Percentiles rank a stretch among this genome's conserved stretches.
Evolutionary conservation across 2,329 filamentous ascomycete species (phyloP).

Genomic region (Zymoseptoria brevis): DNA sequence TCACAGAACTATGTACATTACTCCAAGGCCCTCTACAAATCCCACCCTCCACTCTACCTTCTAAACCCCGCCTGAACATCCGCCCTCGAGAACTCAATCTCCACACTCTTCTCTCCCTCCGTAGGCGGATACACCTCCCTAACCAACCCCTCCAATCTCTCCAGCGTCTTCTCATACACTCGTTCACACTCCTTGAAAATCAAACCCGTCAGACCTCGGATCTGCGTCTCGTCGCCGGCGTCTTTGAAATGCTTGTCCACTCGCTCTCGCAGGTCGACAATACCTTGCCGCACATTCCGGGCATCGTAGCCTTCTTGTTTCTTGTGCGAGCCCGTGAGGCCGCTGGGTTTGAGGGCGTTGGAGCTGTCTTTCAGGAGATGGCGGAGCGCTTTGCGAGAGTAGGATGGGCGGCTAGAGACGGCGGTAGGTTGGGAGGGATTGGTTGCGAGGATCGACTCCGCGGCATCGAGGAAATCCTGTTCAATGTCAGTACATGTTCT

Average conservation of each 20-base stretch:
- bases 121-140: slow-evolving; percentile 35
- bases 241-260: slow-evolving; percentile 98
- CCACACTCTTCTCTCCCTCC: slow-evolving; percentile 36
- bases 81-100: slow-evolving; percentile 31
- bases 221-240: slow-evolving; percentile 64
- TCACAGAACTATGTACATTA: not conserved
- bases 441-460: slow-evolving; percentile 60
- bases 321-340: slow-evolving; percentile 41
- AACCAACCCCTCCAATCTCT: slow-evolving; percentile 38
- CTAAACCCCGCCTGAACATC: slow-evolving; percentile 30
- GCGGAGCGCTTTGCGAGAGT: slow-evolving; percentile 74
- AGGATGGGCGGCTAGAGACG: slow-evolving; percentile 73
- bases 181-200: slow-evolving; percentile 54
- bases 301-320: slow-evolving; percentile 70
- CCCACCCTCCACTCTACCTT: slow-evolving; percentile 11
- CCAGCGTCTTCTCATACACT: slow-evolving; percentile 47
- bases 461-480: slow-evolving; percentile 78
- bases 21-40: not conserved
- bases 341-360: not conserved
- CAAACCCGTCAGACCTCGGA: slow-evolving; percentile 50
- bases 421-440: slow-evolving; percentile 41
- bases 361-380: not conserved
- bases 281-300: slow-evolving; percentile 81
- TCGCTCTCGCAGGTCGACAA: slow-evolving; percentile 68
- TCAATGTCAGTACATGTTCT: slow-evolving; percentile 8